Conservation (phyloP, 2,329 filamentous ascomycete genomes). For the Fusarium acutatum region DNA sequence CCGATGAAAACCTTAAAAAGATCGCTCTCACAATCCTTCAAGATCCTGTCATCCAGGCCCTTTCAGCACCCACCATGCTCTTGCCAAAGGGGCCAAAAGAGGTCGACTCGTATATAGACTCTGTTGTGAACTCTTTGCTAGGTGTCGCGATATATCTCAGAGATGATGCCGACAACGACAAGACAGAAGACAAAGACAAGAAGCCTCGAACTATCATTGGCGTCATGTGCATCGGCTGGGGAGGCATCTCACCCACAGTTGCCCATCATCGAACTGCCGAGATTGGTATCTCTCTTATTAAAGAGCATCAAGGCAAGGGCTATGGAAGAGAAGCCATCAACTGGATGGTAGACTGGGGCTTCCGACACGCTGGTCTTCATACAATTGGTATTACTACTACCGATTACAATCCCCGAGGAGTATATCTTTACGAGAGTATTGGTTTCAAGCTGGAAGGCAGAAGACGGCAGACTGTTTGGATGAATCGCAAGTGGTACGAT, state of each 20-base stretch:
- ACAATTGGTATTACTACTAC: neutral
- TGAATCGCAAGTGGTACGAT: conserved; percentile 53
- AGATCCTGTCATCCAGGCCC: conserved; percentile 4
- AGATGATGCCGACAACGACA: neutral
- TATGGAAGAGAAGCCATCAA: conserved; percentile 12
- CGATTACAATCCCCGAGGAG: neutral
- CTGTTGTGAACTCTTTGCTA: neutral
- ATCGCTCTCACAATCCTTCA: neutral
- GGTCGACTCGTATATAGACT: neutral
- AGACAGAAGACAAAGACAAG: neutral
- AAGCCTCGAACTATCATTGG: neutral
- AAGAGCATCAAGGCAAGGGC: conserved; percentile 1
- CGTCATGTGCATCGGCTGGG: conserved; percentile 19
- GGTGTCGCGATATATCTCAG: conserved; percentile 2
- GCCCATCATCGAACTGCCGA: conserved; percentile 6
- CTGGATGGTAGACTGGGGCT: conserved; percentile 18
- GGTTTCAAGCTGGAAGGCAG: conserved; percentile 1
- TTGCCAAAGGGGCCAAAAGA: neutral
- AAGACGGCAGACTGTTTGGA: conserved; percentile 49
- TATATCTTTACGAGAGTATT: neutral
- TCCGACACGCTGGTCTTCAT: conserved; percentile 6
- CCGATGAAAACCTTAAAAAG: neutral
- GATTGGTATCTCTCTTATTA: neutral
- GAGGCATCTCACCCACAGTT: neutral
- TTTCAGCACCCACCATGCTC: neutral